These are phyloP conservation scores for Salix purpurea DNA, from an alignment of 345 rosid species.

Conservation along the genomic window DNA sequence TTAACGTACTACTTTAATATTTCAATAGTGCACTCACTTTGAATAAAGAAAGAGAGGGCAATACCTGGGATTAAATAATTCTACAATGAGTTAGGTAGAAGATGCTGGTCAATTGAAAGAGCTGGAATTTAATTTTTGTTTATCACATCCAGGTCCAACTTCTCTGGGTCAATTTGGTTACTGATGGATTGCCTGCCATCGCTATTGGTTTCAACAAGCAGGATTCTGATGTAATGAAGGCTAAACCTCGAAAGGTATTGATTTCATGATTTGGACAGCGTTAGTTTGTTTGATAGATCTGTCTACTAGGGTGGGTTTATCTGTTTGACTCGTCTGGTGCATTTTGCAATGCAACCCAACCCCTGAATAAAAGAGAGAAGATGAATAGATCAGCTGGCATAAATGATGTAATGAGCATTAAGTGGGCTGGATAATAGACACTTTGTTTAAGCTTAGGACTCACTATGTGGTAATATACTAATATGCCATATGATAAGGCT, in stretches of 20 bases:
- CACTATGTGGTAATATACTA: background rate
- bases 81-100: background rate
- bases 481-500: background rate
- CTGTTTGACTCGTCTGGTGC: background rate
- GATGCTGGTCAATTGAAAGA: background rate
- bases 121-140: constrained; percentile 3
- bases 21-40: background rate
- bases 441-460: background rate
- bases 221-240: constrained; percentile 95
- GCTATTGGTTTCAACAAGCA: constrained; percentile 98
- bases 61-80: background rate
- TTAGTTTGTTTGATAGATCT: background rate
- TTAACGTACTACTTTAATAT: constrained; percentile 8
- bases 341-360: background rate
- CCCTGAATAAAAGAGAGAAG: background rate
- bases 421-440: background rate
- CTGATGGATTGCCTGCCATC: constrained; percentile 99
- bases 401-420: too few relatives aligned
- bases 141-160: constrained; percentile 73
- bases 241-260: constrained; percentile 93
- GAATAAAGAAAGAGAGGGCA: background rate
- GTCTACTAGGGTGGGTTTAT: background rate
- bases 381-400: background rate
- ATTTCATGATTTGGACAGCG: background rate
- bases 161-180: constrained; percentile 97